Evolutionary conservation across 805 yeast species (phyloP), one percentile per base, ranked within the genome.

Genomic region (Hanseniaspora guilliermondii): DNA sequence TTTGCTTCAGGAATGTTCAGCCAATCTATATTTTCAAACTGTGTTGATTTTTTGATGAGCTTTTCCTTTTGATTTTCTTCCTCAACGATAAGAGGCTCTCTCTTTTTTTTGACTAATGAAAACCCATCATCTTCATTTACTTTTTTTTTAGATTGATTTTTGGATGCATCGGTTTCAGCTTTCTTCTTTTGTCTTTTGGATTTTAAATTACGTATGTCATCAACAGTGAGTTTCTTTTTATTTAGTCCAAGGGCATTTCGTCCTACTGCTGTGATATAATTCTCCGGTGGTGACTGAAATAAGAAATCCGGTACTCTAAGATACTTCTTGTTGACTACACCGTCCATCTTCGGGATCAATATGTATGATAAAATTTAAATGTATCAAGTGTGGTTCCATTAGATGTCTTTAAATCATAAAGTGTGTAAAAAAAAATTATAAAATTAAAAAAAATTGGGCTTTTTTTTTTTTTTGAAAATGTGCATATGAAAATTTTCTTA

Each of bases 231-330:
- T 1, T 93, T 87, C 56, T 87, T 76, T 0, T 96, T 87, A 0
- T 89, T 80, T 67, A 93, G 89, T 5, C 97, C 97, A 1, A 86
- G 78, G 1, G 97, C 97, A 27, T 98, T 98, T 64, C 98, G 74
- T 0, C 97, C 97, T 7, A 88, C 68, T 25, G 98, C 98, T 3
- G 97, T 84, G 40, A 88, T 77, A 64, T 91, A 91, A 6, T 94
- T 95, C 1, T 83, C 77, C 0, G 98, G 98, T 0, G 97, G 83
- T 57, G 80, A 80, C 69, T 85, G 87, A 62, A 84, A 87, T 47
- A 91, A 71, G 67, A 93, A 93, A 5, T 79, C 70, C 57, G 75
- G 76, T 55, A 79, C 65, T 32, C 77, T 78, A 82, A 40, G 27
- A 37, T 32, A 53, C 44, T 47, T 53, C 14, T 40, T 47, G 33